Percentiles rank a stretch among this genome's conserved stretches.
phyloP scores from a whole-genome alignment of 2,329 filamentous ascomycete species.

The Fusarium subtropicale region DNA sequence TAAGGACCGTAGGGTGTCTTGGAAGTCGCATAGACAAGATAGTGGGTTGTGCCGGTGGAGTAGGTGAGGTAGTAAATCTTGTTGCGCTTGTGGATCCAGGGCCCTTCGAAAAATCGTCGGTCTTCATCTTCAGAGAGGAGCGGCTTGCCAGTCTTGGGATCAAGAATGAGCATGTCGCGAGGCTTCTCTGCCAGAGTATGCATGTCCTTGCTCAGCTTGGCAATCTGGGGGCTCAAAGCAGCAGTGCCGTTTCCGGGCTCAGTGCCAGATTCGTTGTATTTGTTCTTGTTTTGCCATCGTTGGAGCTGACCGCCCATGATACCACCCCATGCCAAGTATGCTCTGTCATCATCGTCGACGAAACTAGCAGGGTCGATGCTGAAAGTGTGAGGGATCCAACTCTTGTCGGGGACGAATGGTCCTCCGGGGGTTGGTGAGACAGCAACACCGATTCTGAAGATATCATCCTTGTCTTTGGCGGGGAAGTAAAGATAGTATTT shows the following conservation, averaged over 20 bases:
- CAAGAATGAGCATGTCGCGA: constrained; percentile 14
- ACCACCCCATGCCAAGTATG: constrained; percentile 11
- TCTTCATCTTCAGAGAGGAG: constrained; percentile 9
- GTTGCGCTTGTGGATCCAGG: constrained; percentile 20
- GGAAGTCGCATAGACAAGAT: constrained; percentile 17
- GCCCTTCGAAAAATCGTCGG: constrained; percentile 14
- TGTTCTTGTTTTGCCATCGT: constrained; percentile 18
- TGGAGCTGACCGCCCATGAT: constrained; percentile 22
- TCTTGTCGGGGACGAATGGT: constrained; percentile 23
- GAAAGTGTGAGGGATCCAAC: constrained; percentile 21
- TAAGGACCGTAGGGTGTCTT: constrained; percentile 23
- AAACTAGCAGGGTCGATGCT: constrained; percentile 23
- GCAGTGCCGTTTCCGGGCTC: constrained; percentile 16
- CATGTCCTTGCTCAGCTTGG: constrained; percentile 23
- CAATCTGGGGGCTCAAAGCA: constrained; percentile 13
- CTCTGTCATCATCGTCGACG: neutral
- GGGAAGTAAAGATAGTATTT: constrained; percentile 34
- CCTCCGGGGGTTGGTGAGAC: constrained; percentile 11
- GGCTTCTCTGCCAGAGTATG: constrained; percentile 24
- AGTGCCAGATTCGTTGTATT: constrained; percentile 12
- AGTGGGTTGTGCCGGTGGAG: constrained; percentile 17
- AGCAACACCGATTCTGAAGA: constrained; percentile 27
- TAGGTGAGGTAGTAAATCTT: constrained; percentile 24
- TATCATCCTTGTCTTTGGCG: constrained; percentile 21
- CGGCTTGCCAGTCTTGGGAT: constrained; percentile 20